A percentile compares a stretch with the other conserved stretches of the same genome.
Conservation (phyloP, 2,329 filamentous ascomycete genomes). For the Emmonsiellopsis sp. region DNA sequence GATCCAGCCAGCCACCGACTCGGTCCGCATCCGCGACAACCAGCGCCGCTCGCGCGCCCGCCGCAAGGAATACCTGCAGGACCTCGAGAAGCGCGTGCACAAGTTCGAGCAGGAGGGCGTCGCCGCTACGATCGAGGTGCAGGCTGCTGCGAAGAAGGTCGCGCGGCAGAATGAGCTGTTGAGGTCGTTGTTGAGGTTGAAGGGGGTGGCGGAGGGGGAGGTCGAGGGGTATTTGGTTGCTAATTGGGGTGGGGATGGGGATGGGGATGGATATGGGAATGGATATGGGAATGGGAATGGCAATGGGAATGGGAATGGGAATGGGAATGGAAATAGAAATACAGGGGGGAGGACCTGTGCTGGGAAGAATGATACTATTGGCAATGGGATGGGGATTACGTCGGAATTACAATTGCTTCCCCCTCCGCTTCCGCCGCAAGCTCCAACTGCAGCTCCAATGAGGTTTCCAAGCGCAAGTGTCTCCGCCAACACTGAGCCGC, state of each 20-base stretch:
- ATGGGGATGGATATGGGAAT: background rate
- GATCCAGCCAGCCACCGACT: background rate
- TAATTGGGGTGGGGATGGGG: slow-evolving; percentile 1
- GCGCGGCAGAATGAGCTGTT: slow-evolving; percentile 61
- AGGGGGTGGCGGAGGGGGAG: slow-evolving; percentile 50
- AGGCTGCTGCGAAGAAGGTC: slow-evolving; percentile 59
- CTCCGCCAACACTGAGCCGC: too few relatives aligned
- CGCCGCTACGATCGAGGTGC: slow-evolving; percentile 62
- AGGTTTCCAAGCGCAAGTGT: too few relatives aligned
- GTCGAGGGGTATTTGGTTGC: slow-evolving; percentile 33
- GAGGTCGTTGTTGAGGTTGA: slow-evolving; percentile 47
- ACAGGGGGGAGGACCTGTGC: background rate
- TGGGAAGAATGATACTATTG: background rate
- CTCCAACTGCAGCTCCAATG: too few relatives aligned
- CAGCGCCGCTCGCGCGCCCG: slow-evolving; percentile 67
- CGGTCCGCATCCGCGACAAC: slow-evolving; percentile 61
- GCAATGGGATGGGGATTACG: background rate
- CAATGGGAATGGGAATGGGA: background rate
- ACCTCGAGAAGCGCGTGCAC: slow-evolving; percentile 57
- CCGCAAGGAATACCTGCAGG: slow-evolving; percentile 62
- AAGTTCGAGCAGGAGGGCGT: slow-evolving; percentile 57
- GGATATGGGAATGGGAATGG: slow-evolving; percentile 1
- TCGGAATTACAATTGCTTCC: background rate
- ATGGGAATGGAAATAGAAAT: background rate
- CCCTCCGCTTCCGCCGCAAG: background rate